Evolutionary conservation across 805 yeast species (phyloP).

Genomic region (Spathaspora boniae): DNA sequence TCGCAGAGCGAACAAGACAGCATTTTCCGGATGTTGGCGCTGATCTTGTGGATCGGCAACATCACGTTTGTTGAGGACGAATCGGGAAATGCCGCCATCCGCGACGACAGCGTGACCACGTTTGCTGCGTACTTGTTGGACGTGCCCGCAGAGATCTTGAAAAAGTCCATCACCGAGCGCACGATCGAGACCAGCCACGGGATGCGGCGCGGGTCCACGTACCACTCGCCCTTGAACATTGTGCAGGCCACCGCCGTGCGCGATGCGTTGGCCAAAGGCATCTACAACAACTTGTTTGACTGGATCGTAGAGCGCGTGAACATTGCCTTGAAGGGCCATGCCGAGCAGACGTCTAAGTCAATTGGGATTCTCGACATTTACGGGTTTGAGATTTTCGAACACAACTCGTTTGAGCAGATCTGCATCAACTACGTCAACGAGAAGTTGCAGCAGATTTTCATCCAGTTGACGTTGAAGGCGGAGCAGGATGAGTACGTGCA

Average conservation of each 20-base stretch:
- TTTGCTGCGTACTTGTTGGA: slow-evolving; percentile 90
- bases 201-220: slow-evolving; percentile 84
- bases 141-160: slow-evolving; percentile 65
- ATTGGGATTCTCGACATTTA: slow-evolving; percentile 94
- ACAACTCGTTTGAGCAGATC: slow-evolving; percentile 90
- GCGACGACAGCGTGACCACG: slow-evolving; percentile 87
- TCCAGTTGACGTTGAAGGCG: slow-evolving; percentile 90
- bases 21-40: slow-evolving; percentile 79
- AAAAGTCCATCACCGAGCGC: slow-evolving; percentile 70
- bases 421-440: slow-evolving; percentile 96
- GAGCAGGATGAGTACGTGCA: slow-evolving; percentile 97
- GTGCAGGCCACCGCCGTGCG: slow-evolving; percentile 94
- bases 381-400: slow-evolving; percentile 94
- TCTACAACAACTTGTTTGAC: slow-evolving; percentile 88
- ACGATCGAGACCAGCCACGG: slow-evolving; percentile 90
- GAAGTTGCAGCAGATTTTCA: slow-evolving; percentile 93
- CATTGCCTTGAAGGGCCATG: slow-evolving; percentile 53
- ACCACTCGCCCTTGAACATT: slow-evolving; percentile 87
- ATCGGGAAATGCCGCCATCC: slow-evolving; percentile 76
- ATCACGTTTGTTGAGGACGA: slow-evolving; percentile 81
- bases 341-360: slow-evolving; percentile 50
- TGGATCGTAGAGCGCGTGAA: slow-evolving; percentile 96
- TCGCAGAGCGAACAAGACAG: slow-evolving; percentile 81
- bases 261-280: slow-evolving; percentile 92
- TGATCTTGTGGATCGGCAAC: slow-evolving; percentile 93